Evolutionary conservation across 257 asterid genomes (phyloP).

Genomic region (Paraleonurus japonicus): DNA sequence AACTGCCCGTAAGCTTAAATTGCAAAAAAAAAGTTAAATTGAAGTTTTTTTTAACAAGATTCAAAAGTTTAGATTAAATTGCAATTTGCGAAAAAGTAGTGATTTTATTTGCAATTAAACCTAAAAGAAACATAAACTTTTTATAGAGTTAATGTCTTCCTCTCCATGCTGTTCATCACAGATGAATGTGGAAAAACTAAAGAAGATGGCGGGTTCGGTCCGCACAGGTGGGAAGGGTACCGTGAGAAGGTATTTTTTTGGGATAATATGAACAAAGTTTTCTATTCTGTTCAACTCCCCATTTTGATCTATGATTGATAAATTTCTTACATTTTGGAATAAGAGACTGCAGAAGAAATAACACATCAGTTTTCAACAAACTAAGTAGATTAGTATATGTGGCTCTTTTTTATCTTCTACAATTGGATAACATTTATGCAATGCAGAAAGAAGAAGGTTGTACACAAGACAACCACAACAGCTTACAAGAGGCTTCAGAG

Average conservation of each 20-base stretch:
- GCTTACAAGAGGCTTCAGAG: constrained; percentile 76
- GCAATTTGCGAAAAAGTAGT: no score
- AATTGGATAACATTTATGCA: neutral
- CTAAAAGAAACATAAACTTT: no score
- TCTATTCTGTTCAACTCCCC: neutral
- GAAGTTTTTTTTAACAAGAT: no score
- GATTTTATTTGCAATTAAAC: no score
- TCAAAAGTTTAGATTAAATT: no score
- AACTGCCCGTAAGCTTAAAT: no score
- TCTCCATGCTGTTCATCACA: constrained; percentile 21
- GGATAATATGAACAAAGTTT: neutral
- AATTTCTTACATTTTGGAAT: neutral
- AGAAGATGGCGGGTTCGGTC: constrained; percentile 75
- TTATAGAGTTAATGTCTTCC: neutral
- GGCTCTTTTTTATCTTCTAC: neutral
- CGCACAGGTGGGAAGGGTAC: constrained; percentile 83
- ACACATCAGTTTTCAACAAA: neutral
- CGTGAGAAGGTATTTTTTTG: constrained; percentile 51
- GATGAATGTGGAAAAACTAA: constrained; percentile 76
- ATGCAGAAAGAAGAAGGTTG: constrained; percentile 73
- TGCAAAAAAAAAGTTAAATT: no score
- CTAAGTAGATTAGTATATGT: neutral
- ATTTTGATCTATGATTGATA: neutral
- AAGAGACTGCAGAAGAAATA: neutral
- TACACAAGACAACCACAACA: constrained; percentile 70